phyloP scores from a whole-genome alignment of 768 basidiomycete species.

The Termitomyces eurrhizus region DNA sequence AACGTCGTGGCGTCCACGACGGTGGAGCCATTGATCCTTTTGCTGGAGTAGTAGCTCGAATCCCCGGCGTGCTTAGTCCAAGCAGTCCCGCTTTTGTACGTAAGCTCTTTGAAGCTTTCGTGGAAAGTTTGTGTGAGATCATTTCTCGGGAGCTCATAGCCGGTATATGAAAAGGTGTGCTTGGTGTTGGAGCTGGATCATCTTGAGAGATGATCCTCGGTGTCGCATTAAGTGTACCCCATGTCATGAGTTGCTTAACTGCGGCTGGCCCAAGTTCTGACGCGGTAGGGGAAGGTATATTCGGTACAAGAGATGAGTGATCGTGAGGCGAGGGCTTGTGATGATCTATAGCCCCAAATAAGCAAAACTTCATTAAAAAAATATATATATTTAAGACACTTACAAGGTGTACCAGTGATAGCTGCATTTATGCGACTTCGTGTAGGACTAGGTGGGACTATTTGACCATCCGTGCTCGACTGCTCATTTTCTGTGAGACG shows the following conservation, averaged over 20 bases:
- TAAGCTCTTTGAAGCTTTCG: slow-evolving; percentile 76
- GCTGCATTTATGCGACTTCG: slow-evolving; percentile 89
- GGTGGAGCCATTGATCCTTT: slow-evolving; percentile 77
- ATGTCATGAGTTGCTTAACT: slow-evolving; percentile 94
- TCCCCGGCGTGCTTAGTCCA: slow-evolving; percentile 37
- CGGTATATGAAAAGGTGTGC: slow-evolving; percentile 75
- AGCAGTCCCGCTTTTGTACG: slow-evolving; percentile 71
- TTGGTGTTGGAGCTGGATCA: slow-evolving; percentile 43
- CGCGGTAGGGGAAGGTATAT: slow-evolving; percentile 84
- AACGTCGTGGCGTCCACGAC: slow-evolving; percentile 70
- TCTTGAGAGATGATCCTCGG: slow-evolving; percentile 80
- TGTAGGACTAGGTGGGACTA: slow-evolving; percentile 83
- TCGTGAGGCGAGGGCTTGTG: slow-evolving; percentile 50
- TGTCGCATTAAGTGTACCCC: slow-evolving; percentile 91
- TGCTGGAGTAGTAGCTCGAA: slow-evolving; percentile 29
- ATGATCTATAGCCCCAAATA: slow-evolving; percentile 43
- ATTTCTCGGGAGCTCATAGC: slow-evolving; percentile 77
- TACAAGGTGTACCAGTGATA: slow-evolving; percentile 89
- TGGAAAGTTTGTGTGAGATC: slow-evolving; percentile 78
- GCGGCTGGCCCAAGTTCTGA: slow-evolving; percentile 75
- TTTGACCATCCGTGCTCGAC: slow-evolving; percentile 35
- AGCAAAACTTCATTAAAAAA: slow-evolving; percentile 1
- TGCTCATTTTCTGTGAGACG: slow-evolving; percentile 74
- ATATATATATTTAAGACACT: slow-evolving; percentile 28
- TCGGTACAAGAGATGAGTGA: slow-evolving; percentile 76